Base-by-base conservation (phyloP, 352 stramenopile genomes). In the Globisporangium middletonii region DNA sequence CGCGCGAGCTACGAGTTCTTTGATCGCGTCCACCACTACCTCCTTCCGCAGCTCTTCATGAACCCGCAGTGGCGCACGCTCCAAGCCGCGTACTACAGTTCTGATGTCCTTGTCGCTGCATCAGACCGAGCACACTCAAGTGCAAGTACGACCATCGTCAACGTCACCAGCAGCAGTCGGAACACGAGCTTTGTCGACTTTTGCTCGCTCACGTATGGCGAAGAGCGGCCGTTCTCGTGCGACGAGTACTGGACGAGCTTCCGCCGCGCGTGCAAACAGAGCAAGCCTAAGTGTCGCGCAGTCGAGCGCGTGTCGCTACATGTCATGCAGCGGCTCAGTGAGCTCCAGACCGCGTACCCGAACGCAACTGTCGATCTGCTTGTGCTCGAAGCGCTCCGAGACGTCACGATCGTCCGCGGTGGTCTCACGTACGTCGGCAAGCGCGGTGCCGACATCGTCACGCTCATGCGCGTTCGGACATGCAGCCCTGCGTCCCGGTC, bases 11-110 rank as follows among this genome's bases (percentile, higher is more conserved):
- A 57, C 23, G 30, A 35, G 3, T 58, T 50, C 45, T 64, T 55
- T 26, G 59, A 63, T 37, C 53, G 45, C 3, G 49, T 60, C 37
- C 47, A 64, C 59, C 52, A 64, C 57, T 58, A 63, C 50, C 41
- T 63, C 28, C 12, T 56, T 6, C 50, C 50, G 3, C 26, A 53
- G 15, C 8, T 63, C 19, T 63, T 63, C 30, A 5, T 18, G 16
- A 58, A 15, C 0, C 42, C 57, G 19, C n/a, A 52, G 28, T 57
- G 50, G 50, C 50, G 57, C 23, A 49, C 57, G 0, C 57, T 50
- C 12, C 57, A 42, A 0, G 57, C 51, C 0, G 8, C 57, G 23
- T 58, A 58, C 57, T 59, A 56, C 45, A 60, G 45, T 16, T 3
- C 43, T 23, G 16, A 7, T 15, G 15, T 47, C 13, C 43, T 47